Conservation (phyloP, 2,329 filamentous ascomycete genomes). For the Colletotrichum lupini region DNA sequence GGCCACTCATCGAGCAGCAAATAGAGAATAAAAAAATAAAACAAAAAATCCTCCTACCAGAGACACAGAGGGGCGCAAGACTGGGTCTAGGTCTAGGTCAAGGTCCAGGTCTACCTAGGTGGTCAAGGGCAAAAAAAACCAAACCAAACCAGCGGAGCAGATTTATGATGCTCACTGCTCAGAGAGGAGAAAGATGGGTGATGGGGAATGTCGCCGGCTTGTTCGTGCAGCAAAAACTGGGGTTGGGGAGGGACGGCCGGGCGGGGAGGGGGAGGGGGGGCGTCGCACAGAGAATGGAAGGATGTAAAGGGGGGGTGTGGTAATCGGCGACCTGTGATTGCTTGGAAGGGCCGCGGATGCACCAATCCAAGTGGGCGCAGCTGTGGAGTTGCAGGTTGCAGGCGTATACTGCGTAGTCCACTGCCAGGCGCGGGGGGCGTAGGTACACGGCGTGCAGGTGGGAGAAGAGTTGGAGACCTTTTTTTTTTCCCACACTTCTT, state of each 20-base stretch:
- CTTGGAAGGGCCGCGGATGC: neutral
- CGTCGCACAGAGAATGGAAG: neutral
- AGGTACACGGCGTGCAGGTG: neutral
- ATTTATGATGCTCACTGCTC: slow-evolving; percentile 22
- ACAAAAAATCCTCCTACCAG: too few relatives aligned
- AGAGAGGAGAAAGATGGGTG: slow-evolving; percentile 11
- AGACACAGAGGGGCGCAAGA: slow-evolving; percentile 13
- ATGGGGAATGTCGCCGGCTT: slow-evolving; percentile 33
- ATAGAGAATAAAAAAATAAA: neutral
- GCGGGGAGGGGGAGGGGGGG: slow-evolving; percentile 15
- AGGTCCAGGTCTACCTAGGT: neutral
- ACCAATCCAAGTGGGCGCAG: neutral
- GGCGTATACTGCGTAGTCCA: neutral
- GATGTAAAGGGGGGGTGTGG: slow-evolving; percentile 7
- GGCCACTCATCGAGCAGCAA: slow-evolving; percentile 6
- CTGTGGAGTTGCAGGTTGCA: neutral
- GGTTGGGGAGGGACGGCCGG: slow-evolving; percentile 23
- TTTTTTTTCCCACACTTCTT: neutral
- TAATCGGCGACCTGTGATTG: slow-evolving; percentile 28
- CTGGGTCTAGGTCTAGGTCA: neutral
- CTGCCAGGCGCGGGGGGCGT: neutral
- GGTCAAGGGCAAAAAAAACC: neutral
- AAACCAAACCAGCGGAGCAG: slow-evolving; percentile 30
- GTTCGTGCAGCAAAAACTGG: slow-evolving; percentile 34
- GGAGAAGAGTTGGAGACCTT: neutral